Evolutionary conservation across 495 filamentous ascomycete genomes (phyloP).

Genomic region (Oidiodendron maius): DNA sequence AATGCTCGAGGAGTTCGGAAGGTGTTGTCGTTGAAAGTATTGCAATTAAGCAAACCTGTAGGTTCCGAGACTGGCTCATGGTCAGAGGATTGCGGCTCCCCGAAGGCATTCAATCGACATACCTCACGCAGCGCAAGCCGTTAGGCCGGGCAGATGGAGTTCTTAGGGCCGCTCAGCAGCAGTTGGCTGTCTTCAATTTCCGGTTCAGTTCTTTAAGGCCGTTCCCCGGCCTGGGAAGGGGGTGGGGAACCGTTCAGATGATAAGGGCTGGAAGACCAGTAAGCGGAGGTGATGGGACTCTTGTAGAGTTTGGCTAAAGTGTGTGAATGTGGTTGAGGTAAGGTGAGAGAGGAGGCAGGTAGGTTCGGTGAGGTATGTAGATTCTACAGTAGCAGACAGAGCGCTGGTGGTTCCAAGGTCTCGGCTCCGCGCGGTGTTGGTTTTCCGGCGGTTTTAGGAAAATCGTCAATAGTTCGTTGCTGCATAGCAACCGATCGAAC

Average conservation of each 20-base stretch:
- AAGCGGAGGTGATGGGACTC: no score
- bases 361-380: conserved; percentile 3
- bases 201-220: no score
- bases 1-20: conserved; percentile 59
- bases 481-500: conserved; percentile 4
- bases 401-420: not conserved
- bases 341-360: no score
- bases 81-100: conserved; percentile 9
- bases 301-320: conserved; percentile 6
- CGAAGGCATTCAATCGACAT: not conserved
- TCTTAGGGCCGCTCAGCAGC: conserved; percentile 37
- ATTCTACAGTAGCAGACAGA: no score
- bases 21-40: conserved; percentile 41
- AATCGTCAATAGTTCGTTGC: not conserved
- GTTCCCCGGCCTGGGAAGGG: conserved; percentile 15
- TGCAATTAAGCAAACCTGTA: conserved; percentile 36
- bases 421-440: not conserved
- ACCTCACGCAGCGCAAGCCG: conserved; percentile 76
- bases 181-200: conserved; percentile 29
- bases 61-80: conserved; percentile 47
- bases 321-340: no score
- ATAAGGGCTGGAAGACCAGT: not conserved
- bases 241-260: conserved; percentile 1
- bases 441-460: not conserved
- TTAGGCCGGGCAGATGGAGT: conserved; percentile 51